Base-by-base conservation (phyloP, 2,329 filamentous ascomycete genomes). In the Leptoxyphium fumago region DNA sequence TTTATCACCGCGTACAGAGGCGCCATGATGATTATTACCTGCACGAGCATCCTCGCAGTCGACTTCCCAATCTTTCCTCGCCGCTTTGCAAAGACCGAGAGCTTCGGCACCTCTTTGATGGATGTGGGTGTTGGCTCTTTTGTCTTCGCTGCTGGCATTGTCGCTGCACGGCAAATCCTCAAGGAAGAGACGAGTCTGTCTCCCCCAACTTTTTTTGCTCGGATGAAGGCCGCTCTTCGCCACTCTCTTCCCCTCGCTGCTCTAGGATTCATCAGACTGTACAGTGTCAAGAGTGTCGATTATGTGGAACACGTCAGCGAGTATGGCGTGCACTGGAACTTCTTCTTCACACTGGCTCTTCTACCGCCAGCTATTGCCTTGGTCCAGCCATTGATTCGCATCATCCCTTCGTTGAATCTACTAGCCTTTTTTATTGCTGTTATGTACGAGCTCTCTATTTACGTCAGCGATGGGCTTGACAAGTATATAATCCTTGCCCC, bases 41-140 rank as follows among this genome's bases (percentile, higher is more conserved):
- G 85, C 57, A 67, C 91, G 39, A 84, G 86, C 43, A 96, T 98
- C 53, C 74, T 98, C n/a, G 91, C 91, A 13, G 91, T 98, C 42
- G 91, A 98, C 64, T 98, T 98, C 61, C 78, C 74, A 14, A 72
- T 95, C 46, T 98, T 98, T 56, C 91, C 91, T 2, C 78, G 91
- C 26, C 81, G 91, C 29, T 96, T 96, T 61, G 91, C 87, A 45
- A 98, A 98, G 68, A 91, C 94, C 2, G 91, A 98, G 65, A 95
- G 85, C n/a, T 98, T 91, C 86, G 91, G 91, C 44, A 95, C 89
- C 1, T 96, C 89, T n/a, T 68, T 98, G 48, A 98, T 98, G 91
- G 91, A 98, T 61, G 72, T 96, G 56, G 91, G 91, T 41, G 91
- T 98, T 40, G 91, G 91, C 26, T 94, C 88, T 10, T 98, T 98